Conservation (phyloP, 257 asterid species). For the Phtheirospermum japonicum region DNA sequence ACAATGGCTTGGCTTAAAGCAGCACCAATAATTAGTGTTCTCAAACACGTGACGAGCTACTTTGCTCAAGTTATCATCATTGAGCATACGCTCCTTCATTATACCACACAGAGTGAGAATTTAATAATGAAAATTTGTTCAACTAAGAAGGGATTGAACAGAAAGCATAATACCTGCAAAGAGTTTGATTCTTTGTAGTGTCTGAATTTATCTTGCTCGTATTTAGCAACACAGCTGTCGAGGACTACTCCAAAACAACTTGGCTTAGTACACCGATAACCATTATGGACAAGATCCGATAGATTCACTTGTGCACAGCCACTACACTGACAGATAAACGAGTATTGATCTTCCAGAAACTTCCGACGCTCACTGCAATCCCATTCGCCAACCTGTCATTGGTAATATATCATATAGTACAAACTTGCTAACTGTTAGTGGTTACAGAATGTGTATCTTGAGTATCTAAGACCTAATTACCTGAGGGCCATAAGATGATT, state of each 20-base stretch:
- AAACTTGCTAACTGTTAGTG: neutral
- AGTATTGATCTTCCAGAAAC: constrained; percentile 65
- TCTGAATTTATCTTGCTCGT: constrained; percentile 54
- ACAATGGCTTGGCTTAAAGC: constrained; percentile 58
- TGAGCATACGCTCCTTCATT: constrained; percentile 39
- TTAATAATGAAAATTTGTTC: constrained; percentile 13
- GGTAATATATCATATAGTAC: constrained; percentile 13
- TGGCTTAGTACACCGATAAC: constrained; percentile 59
- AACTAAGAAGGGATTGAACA: constrained; percentile 10
- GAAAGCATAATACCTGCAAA: constrained; percentile 47
- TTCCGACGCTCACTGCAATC: constrained; percentile 57
- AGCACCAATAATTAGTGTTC: constrained; percentile 32
- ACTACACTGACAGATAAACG: constrained; percentile 75
- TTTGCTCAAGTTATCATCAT: constrained; percentile 33
- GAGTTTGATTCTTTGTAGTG: constrained; percentile 29
- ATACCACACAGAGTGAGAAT: constrained; percentile 1
- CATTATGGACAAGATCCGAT: constrained; percentile 68
- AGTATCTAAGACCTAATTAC: constrained; percentile 37
- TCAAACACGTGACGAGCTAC: constrained; percentile 43
- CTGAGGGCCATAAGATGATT: constrained; percentile 92
- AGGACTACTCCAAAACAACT: constrained; percentile 75
- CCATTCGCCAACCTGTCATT: constrained; percentile 77
- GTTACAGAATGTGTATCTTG: too few relatives aligned
- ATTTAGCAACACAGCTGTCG: constrained; percentile 42
- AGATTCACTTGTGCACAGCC: constrained; percentile 67